phyloP scores from a whole-genome alignment of 129 eudicot genomes.

The Centella asiatica region DNA sequence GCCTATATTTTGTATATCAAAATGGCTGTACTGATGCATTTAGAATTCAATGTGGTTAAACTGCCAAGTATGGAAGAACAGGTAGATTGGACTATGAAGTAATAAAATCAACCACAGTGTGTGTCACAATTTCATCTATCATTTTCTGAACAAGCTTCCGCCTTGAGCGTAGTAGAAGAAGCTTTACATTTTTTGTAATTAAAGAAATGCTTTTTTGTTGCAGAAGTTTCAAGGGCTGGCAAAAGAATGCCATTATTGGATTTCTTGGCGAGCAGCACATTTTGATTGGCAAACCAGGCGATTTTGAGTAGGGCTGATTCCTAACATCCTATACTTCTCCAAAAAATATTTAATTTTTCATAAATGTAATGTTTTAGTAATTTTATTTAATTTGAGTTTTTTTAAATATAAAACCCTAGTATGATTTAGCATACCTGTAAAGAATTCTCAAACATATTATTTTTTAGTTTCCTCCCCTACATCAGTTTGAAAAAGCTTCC shows the following conservation, averaged over 20 bases:
- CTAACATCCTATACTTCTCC: too few relatives aligned
- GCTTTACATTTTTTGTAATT: background rate
- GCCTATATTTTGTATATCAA: too few relatives aligned
- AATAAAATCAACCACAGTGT: background rate
- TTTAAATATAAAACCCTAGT: too few relatives aligned
- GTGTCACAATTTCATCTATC: background rate
- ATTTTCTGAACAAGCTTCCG: background rate
- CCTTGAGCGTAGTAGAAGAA: background rate
- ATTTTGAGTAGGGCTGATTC: constrained; percentile 29
- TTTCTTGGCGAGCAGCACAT: constrained; percentile 47
- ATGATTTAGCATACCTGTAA: too few relatives aligned
- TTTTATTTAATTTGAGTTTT: too few relatives aligned
- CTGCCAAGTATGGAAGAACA: background rate
- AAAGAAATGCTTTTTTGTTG: constrained; percentile 7
- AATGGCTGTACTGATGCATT: background rate
- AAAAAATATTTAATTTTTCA: too few relatives aligned
- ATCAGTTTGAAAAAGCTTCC: too few relatives aligned
- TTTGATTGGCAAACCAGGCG: constrained; percentile 68
- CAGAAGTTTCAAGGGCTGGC: constrained; percentile 99
- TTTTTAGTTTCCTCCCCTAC: too few relatives aligned
- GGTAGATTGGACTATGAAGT: background rate
- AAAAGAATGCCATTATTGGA: constrained; percentile 69
- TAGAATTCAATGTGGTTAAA: background rate
- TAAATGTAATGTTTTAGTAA: too few relatives aligned
- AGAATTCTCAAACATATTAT: too few relatives aligned